Evolutionary conservation across 441 rosid genomes (phyloP).

Genomic region (Eruca vesicaria): DNA sequence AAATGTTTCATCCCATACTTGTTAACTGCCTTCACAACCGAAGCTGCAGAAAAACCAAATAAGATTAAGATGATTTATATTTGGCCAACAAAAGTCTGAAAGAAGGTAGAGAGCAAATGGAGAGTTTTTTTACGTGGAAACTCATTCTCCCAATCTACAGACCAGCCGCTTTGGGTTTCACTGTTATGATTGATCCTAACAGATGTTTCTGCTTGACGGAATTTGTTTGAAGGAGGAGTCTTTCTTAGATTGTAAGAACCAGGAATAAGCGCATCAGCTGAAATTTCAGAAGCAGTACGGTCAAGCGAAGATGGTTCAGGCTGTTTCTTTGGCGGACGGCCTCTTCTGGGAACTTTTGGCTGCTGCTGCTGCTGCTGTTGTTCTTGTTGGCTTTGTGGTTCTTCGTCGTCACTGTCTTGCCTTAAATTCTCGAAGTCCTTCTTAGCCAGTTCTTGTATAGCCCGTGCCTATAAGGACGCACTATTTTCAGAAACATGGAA

Average conservation of each 20-base stretch:
- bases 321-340: slow-evolving; percentile 79
- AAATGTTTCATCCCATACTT: slow-evolving; percentile 69
- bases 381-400: slow-evolving; percentile 43
- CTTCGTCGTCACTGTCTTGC: slow-evolving; percentile 76
- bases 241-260: slow-evolving; percentile 59
- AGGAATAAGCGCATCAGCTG: slow-evolving; percentile 59
- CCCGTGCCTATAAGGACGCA: slow-evolving; percentile 49
- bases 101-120: background rate
- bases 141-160: slow-evolving; percentile 70
- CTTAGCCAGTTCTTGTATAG: slow-evolving; percentile 77
- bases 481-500: slow-evolving; percentile 12
- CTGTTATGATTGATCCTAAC: slow-evolving; percentile 42
- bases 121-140: slow-evolving; percentile 52
- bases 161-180: slow-evolving; percentile 48
- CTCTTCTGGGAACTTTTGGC: slow-evolving; percentile 64
- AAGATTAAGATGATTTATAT: slow-evolving; percentile 6
- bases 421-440: slow-evolving; percentile 78
- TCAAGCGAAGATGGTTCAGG: slow-evolving; percentile 53
- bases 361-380: slow-evolving; percentile 44
- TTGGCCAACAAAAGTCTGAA: background rate
- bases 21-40: slow-evolving; percentile 67
- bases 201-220: slow-evolving; percentile 44
- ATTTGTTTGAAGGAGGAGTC: slow-evolving; percentile 42
- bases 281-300: slow-evolving; percentile 48
- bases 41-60: slow-evolving; percentile 54